Percentiles rank a stretch among this genome's conserved stretches.
phyloP scores from a whole-genome alignment of 192 early-diverging fungal genomes.

The Coemansia sp. region DNA sequence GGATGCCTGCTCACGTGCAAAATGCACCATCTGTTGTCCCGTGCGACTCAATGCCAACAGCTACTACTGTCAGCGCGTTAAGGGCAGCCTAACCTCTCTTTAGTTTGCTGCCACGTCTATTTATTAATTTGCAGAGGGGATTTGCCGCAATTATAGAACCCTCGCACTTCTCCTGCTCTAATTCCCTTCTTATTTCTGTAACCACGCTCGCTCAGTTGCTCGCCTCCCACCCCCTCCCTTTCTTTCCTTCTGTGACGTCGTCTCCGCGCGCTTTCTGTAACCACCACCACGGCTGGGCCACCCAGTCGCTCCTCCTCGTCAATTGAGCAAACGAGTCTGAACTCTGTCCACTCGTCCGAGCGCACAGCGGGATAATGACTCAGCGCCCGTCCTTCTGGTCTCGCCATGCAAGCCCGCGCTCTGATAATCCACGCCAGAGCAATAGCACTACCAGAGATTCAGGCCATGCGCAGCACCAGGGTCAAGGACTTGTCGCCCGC shows the following conservation, averaged over 20 bases:
- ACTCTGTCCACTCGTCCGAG: not conserved
- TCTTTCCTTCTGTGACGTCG: not conserved
- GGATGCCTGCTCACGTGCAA: not conserved
- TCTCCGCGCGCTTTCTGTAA: not conserved
- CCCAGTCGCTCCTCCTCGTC: not conserved
- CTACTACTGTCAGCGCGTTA: not conserved
- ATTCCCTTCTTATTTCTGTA: not conserved
- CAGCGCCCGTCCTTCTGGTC: conserved; percentile 40
- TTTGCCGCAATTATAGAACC: not conserved
- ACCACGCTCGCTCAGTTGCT: no score
- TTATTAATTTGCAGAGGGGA: not conserved
- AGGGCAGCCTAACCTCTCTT: no score
- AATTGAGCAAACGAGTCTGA: not conserved
- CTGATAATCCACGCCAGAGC: conserved; percentile 3
- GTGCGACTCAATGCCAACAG: not conserved
- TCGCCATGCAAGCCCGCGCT: conserved; percentile 20
- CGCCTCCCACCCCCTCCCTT: no score
- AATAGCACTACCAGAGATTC: not conserved
- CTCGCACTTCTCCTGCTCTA: not conserved
- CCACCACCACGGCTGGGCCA: not conserved
- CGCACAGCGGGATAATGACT: conserved; percentile 31
- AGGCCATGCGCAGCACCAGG: not conserved
- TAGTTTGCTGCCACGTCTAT: no score
- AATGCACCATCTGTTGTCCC: not conserved
- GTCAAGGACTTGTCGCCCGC: not conserved